Evolutionary conservation across 805 yeast species (phyloP).

Genomic region (Diddensiella santjacobensis): DNA sequence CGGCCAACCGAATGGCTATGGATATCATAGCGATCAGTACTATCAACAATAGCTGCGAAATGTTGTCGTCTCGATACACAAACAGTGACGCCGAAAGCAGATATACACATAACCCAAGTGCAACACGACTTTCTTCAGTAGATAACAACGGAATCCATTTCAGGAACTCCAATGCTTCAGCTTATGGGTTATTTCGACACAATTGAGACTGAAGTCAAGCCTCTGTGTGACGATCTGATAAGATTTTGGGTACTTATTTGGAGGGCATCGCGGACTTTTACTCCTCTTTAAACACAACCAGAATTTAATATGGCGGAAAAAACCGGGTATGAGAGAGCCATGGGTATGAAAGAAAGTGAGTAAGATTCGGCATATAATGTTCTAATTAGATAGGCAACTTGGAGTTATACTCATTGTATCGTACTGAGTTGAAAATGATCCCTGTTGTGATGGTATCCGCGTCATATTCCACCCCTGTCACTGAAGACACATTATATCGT

Average conservation of each 20-base stretch:
- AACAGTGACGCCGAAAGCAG: constrained; percentile 5
- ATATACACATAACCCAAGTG: constrained; percentile 7
- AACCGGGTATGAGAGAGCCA: too few species aligned
- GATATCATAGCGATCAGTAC: constrained; percentile 1
- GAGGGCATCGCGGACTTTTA: too few species aligned
- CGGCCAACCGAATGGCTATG: background rate
- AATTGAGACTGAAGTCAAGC: too few species aligned
- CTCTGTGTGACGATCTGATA: too few species aligned
- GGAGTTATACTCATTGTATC: constrained; percentile 19
- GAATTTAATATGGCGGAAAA: too few species aligned
- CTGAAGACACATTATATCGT: constrained; percentile 9
- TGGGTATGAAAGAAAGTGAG: too few species aligned
- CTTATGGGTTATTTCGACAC: too few species aligned
- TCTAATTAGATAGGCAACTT: constrained; percentile 8
- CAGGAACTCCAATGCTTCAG: too few species aligned
- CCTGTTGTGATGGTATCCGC: constrained; percentile 20
- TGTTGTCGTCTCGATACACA: background rate
- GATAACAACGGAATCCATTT: background rate
- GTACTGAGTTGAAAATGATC: constrained; percentile 9
- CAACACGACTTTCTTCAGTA: constrained; percentile 5
- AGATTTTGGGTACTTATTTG: too few species aligned
- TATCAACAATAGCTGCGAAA: background rate
- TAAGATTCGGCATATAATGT: too few species aligned
- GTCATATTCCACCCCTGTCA: constrained; percentile 8
- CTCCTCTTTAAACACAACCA: too few species aligned